These are phyloP conservation scores for Phytophthora megakarya DNA, from an alignment of 352 stramenopile genomes.

Conservation along the genomic window DNA sequence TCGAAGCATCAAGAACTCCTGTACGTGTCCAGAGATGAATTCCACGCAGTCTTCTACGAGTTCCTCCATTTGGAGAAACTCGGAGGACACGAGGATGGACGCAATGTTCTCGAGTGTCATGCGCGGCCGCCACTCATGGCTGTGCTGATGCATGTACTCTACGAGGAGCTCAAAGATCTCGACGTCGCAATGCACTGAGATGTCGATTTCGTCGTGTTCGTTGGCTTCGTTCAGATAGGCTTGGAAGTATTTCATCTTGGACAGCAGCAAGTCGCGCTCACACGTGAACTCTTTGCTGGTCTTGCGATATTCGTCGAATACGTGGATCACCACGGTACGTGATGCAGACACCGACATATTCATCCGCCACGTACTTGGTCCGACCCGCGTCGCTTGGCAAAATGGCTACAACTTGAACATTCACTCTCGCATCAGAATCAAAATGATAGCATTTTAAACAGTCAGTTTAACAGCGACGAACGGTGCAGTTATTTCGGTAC, in stretches of 20 bases:
- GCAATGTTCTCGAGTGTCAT: conserved; percentile 77
- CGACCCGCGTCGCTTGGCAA: conserved; percentile 14
- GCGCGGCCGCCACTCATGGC: conserved; percentile 47
- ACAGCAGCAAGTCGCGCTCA: conserved; percentile 73
- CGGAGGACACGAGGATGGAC: conserved; percentile 91
- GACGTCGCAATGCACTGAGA: conserved; percentile 93
- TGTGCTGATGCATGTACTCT: conserved; percentile 80
- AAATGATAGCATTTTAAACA: conserved; percentile 6
- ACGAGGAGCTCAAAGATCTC: conserved; percentile 93
- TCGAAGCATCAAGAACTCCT: conserved; percentile 84
- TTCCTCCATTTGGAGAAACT: conserved; percentile 92
- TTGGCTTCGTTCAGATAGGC: conserved; percentile 79
- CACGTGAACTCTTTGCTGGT: conserved; percentile 88
- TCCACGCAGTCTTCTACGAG: conserved; percentile 85
- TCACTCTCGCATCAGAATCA: not conserved
- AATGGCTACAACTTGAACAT: conserved; percentile 26
- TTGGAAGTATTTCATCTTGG: conserved; percentile 93
- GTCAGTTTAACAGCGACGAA: not conserved
- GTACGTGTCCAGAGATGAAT: conserved; percentile 75
- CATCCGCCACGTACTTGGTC: conserved; percentile 13
- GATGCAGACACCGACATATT: conserved; percentile 2
- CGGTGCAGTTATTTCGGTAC: conserved; percentile 1
- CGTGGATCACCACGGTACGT: conserved; percentile 85
- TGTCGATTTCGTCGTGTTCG: conserved; percentile 91
- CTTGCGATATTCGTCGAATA: conserved; percentile 90